Evolutionary conservation across 495 filamentous ascomycete genomes (phyloP).

Genomic region (Hypoxylon fuscum): DNA sequence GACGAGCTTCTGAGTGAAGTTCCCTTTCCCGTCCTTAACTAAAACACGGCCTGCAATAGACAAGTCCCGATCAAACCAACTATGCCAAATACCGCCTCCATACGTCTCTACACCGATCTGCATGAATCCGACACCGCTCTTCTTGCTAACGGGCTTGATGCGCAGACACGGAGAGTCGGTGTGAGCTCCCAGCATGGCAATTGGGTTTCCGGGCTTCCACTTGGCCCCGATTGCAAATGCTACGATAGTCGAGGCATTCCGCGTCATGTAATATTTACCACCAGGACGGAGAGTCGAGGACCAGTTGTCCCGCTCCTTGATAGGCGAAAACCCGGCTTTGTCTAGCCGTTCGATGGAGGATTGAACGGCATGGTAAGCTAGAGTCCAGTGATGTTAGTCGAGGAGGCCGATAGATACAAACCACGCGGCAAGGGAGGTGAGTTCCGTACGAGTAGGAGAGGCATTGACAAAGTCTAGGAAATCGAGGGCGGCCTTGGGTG

Average conservation of each 20-base stretch:
- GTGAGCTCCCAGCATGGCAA: slow-evolving; percentile 96
- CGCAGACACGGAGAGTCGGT: slow-evolving; percentile 93
- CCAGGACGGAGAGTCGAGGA: slow-evolving; percentile 79
- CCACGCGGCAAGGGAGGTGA: too few relatives aligned
- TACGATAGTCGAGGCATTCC: slow-evolving; percentile 92
- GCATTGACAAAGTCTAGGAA: slow-evolving; percentile 95
- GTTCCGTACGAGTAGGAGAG: slow-evolving; percentile 85
- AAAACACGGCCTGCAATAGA: slow-evolving; percentile 89
- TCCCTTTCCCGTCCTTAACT: slow-evolving; percentile 76
- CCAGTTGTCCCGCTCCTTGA: slow-evolving; percentile 95
- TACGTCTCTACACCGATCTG: slow-evolving; percentile 98
- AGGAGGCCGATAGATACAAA: not conserved
- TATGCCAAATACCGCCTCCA: slow-evolving; percentile 85
- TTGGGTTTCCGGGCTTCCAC: slow-evolving; percentile 94
- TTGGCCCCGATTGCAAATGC: slow-evolving; percentile 92
- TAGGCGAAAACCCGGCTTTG: slow-evolving; percentile 83
- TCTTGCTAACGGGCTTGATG: slow-evolving; percentile 94
- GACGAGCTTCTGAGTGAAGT: slow-evolving; percentile 83
- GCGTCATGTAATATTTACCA: slow-evolving; percentile 95
- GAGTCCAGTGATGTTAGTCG: slow-evolving; percentile 31
- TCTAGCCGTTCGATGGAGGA: slow-evolving; percentile 77
- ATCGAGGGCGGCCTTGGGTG: slow-evolving; percentile 73
- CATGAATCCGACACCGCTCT: slow-evolving; percentile 81
- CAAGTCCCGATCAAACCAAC: slow-evolving; percentile 95
- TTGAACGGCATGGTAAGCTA: slow-evolving; percentile 94